Percentiles rank a stretch among this genome's conserved stretches.
phyloP scores from a whole-genome alignment of 306 rosid genomes.

The Benincasa hispida region DNA sequence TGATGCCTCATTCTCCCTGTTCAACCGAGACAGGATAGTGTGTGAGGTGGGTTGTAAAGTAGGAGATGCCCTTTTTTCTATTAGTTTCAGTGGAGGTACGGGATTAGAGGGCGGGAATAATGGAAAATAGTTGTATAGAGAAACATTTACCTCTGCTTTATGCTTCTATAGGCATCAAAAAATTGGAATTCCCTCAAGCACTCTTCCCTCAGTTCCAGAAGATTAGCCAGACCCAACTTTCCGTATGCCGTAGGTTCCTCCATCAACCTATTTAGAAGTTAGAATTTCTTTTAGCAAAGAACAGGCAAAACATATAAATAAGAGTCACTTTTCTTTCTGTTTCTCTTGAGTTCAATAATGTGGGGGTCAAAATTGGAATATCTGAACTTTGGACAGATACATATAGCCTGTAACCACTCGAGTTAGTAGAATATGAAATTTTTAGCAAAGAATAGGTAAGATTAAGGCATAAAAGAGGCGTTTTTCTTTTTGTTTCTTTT shows the following conservation, averaged over 20 bases:
- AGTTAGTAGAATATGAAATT: not conserved
- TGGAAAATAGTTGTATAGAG: not conserved
- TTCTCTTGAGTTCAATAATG: not conserved
- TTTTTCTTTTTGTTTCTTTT: no score
- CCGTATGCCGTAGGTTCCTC: conserved; percentile 99
- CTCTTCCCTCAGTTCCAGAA: conserved; percentile 95
- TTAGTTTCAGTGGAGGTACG: not conserved
- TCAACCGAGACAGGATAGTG: conserved; percentile 5
- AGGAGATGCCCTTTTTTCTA: not conserved
- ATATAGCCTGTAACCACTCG: not conserved
- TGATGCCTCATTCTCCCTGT: conserved; percentile 98
- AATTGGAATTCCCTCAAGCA: conserved; percentile 98
- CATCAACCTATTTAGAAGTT: conserved; percentile 56
- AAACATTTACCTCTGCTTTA: conserved; percentile 69
- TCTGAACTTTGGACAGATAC: not conserved
- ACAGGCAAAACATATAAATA: not conserved
- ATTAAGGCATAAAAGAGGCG: no score
- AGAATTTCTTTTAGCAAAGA: not conserved
- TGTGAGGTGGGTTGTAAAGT: not conserved
- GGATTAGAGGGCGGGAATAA: not conserved
- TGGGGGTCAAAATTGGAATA: no score
- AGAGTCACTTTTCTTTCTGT: no score
- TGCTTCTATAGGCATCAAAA: conserved; percentile 85
- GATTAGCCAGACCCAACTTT: conserved; percentile 85
- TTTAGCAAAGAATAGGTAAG: no score